Evolutionary conservation across 169 alveolate species (phyloP), one percentile per base, ranked within the genome.

Genomic region (Plasmodium coatneyi): DNA sequence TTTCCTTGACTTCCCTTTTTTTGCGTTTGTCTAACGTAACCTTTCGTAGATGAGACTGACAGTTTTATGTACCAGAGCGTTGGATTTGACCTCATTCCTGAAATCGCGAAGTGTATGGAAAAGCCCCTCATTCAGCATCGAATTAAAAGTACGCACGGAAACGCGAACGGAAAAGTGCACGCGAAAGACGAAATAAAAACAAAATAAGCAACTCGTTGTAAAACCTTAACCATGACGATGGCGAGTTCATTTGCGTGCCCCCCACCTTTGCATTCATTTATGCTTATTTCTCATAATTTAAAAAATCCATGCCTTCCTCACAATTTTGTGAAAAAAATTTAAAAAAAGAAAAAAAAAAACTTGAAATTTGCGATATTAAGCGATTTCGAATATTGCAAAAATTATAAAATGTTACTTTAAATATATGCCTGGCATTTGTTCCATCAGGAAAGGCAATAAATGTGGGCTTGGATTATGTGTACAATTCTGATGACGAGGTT

Each of bases 21-120:
- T 84, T 54, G 32, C 66, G 28, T 54, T 49, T 72, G 79, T 71
- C 56, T 25, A 7, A 72, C 70, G 83, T n/a, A 92, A 92, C 36
- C 94, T 71, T 84, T 84, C 66, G 80, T 92, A 74, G 92, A 92
- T 82, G 99, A 98, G 96, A 71, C 96, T 34, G 99, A 98, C 95
- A 97, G 99, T 83, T 99, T 95, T 93, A 99, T 98, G 99, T 99
- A 97, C 96, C 99, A 99, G 96, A 98, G 99, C 72, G 99, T 98
- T 9, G 99, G 99, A 0, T 97, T 98, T 39, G 99, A 97, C 83
- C 92, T 98, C 74, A 96, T 98, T 30, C 98, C 97, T 22, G 96
- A 98, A n/a, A 98, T 99, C 43, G 99, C 99, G 0, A 97, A 98
- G 95, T 98, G 99, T 78, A 86, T 98, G 86, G 99, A 96, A 32